Evolutionary conservation across 345 rosid species (phyloP).

Genomic region (Ceriops tagal): DNA sequence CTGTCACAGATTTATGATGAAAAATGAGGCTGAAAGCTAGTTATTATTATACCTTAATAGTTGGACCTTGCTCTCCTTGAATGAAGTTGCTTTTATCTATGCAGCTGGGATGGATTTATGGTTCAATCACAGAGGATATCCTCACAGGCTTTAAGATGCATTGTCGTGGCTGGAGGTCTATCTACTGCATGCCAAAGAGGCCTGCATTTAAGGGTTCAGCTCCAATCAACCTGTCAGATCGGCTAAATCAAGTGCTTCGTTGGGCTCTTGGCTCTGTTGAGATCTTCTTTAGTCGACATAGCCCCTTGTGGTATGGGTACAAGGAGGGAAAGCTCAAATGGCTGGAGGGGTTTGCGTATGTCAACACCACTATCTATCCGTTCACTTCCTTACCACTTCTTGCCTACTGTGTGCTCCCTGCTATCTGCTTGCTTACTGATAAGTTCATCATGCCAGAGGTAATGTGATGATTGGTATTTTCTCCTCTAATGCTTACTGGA

Average conservation of each 20-base stretch:
- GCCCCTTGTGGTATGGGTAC: conserved; percentile 86
- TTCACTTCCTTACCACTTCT: conserved; percentile 90
- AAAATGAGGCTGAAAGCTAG: too few relatives aligned
- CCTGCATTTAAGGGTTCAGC: conserved; percentile 98
- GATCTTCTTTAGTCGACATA: conserved; percentile 93
- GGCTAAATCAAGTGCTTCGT: conserved; percentile 93
- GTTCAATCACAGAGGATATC: conserved; percentile 97
- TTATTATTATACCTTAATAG: neutral
- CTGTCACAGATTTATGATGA: too few relatives aligned
- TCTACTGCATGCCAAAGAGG: conserved; percentile 89
- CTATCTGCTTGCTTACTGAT: conserved; percentile 90
- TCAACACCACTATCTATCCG: conserved; percentile 91
- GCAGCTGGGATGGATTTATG: conserved; percentile 98
- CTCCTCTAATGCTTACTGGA: neutral
- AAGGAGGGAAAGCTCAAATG: conserved; percentile 90
- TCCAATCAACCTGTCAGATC: conserved; percentile 90
- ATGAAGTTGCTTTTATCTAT: conserved; percentile 15
- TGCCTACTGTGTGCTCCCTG: conserved; percentile 89
- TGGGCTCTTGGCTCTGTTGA: conserved; percentile 99
- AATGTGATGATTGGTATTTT: conserved; percentile 9
- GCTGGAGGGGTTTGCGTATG: conserved; percentile 89
- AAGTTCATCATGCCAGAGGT: conserved; percentile 99
- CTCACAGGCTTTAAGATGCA: conserved; percentile 99
- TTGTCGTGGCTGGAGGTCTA: conserved; percentile 97
- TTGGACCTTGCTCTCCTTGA: conserved; percentile 10